These are phyloP conservation scores for Eudorina sp. DNA, from an alignment of 139 green algal genomes.

Conservation along the genomic window DNA sequence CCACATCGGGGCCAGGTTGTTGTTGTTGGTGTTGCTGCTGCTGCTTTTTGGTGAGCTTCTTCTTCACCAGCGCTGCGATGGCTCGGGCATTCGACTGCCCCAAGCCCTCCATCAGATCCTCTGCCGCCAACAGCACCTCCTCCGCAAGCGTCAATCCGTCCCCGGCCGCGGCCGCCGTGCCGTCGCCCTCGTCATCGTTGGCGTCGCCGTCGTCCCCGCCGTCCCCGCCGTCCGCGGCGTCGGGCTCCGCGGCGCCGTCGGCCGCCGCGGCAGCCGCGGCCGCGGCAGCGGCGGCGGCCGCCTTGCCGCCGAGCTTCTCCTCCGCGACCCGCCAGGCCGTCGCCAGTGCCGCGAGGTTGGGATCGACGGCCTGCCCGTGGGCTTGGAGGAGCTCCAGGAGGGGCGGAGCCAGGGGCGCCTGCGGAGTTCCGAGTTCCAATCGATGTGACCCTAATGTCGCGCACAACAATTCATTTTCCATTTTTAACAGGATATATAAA, in stretches of 20 bases:
- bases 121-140: constrained; percentile 27
- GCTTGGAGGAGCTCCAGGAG: constrained; percentile 78
- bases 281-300: neutral
- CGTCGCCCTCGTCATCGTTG: constrained; percentile 1
- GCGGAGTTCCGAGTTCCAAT: too few species aligned
- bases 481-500: too few species aligned
- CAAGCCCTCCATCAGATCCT: constrained; percentile 62
- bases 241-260: neutral
- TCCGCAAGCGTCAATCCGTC: neutral
- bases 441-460: too few species aligned
- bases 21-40: neutral
- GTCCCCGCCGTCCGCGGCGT: neutral
- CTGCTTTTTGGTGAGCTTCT: constrained; percentile 19
- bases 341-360: constrained; percentile 83
- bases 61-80: neutral
- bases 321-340: constrained; percentile 72
- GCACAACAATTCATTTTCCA: too few species aligned
- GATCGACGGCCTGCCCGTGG: constrained; percentile 82
- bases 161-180: neutral
- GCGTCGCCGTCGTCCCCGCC: constrained; percentile 18
- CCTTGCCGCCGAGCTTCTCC: constrained; percentile 50
- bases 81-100: neutral
- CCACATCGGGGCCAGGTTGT: too few species aligned
- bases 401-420: constrained; percentile 73
- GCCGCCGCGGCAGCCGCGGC: neutral